Evolutionary conservation across 495 filamentous ascomycete species (phyloP).

Genomic region (Annulohypoxylon moriforme): DNA sequence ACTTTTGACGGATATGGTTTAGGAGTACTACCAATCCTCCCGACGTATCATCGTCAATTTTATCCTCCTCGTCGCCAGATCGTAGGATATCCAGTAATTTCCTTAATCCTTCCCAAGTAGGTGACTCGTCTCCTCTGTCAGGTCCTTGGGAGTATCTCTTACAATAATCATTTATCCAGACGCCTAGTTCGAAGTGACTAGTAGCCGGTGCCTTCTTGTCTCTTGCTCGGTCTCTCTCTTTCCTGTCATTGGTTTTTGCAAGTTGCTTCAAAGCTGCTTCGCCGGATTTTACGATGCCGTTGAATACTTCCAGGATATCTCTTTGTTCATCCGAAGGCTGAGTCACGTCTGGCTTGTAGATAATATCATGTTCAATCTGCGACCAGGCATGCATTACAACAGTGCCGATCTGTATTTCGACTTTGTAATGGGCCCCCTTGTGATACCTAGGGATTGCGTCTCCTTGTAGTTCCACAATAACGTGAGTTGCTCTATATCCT

Average conservation of each 20-base stretch:
- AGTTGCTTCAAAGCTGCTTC: neutral
- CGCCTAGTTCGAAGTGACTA: neutral
- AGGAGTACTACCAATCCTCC: neutral
- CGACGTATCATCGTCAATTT: neutral
- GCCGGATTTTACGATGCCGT: neutral
- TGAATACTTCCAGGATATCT: neutral
- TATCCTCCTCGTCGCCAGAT: neutral
- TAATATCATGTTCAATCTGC: slow-evolving; percentile 8
- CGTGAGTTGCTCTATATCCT: slow-evolving; percentile 9
- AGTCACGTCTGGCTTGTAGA: neutral
- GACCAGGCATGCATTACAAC: slow-evolving; percentile 10
- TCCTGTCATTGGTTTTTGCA: neutral
- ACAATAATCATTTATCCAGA: neutral
- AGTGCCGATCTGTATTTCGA: slow-evolving; percentile 11
- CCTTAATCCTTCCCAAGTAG: neutral
- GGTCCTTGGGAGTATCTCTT: neutral
- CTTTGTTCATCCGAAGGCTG: neutral
- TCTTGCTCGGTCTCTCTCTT: neutral
- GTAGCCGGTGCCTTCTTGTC: neutral
- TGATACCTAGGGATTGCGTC: slow-evolving; percentile 1
- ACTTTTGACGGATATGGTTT: neutral
- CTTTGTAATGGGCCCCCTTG: neutral
- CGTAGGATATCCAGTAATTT: neutral
- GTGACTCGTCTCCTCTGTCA: neutral
- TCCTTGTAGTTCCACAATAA: slow-evolving; percentile 1